A percentile compares a stretch with the other conserved stretches of the same genome.
phyloP scores from a whole-genome alignment of 495 filamentous ascomycete species.

The Penicillium daleae region DNA sequence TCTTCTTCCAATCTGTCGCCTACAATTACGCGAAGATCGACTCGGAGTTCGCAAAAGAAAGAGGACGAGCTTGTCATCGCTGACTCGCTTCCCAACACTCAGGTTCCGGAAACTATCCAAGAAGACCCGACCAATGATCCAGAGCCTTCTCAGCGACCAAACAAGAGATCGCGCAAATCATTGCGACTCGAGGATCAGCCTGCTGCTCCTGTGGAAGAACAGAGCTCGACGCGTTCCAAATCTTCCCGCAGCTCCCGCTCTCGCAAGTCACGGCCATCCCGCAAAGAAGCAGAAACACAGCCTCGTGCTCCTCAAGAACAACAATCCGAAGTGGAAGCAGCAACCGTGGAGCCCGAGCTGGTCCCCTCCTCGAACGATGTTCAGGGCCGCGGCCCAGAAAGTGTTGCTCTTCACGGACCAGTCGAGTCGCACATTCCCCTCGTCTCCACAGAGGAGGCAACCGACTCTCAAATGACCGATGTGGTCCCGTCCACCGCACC shows the following conservation, averaged over 20 bases:
- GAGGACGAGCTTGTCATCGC: constrained; percentile 2
- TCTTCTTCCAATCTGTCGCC: constrained; percentile 19
- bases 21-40: constrained; percentile 26
- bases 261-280: constrained; percentile 28
- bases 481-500: constrained; percentile 6
- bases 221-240: constrained; percentile 15
- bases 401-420: neutral
- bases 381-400: constrained; percentile 9
- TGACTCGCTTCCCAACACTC: constrained; percentile 10
- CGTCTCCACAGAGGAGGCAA: constrained; percentile 27
- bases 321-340: neutral
- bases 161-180: constrained; percentile 33
- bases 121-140: constrained; percentile 6
- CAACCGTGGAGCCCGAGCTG: neutral
- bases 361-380: neutral
- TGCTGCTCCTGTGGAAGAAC: constrained; percentile 16
- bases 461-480: constrained; percentile 23
- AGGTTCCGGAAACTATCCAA: constrained; percentile 11
- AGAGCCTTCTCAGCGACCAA: constrained; percentile 16
- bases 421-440: constrained; percentile 1
- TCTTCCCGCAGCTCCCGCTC: constrained; percentile 22
- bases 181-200: constrained; percentile 30
- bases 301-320: constrained; percentile 3
- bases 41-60: constrained; percentile 31
- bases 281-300: constrained; percentile 9